Conservation (phyloP, 2,329 filamentous ascomycete species). For the Aureobasidium sp. region DNA sequence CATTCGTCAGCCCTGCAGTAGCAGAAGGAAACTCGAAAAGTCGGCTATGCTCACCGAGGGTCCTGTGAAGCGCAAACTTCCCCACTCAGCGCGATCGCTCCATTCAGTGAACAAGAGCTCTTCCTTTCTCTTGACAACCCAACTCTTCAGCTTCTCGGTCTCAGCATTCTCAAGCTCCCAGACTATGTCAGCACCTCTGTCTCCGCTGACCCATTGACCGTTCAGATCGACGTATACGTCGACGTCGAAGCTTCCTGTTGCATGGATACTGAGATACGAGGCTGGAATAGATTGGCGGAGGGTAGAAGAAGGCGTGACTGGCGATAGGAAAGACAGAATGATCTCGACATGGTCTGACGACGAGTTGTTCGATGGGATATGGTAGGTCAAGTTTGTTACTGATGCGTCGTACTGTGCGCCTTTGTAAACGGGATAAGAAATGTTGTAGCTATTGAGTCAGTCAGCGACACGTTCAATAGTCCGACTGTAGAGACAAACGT, state of each 20-base stretch:
- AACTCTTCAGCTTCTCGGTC: constrained; percentile 49
- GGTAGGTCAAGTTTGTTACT: constrained; percentile 62
- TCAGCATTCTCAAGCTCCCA: constrained; percentile 54
- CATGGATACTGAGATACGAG: constrained; percentile 65
- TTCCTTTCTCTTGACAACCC: constrained; percentile 52
- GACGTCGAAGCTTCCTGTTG: constrained; percentile 54
- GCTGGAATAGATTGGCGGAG: constrained; percentile 76
- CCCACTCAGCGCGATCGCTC: constrained; percentile 74
- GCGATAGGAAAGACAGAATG: constrained; percentile 62
- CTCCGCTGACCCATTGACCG: constrained; percentile 71
- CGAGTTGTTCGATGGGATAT: constrained; percentile 40
- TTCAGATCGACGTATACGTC: constrained; percentile 43
- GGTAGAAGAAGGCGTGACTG: constrained; percentile 74
- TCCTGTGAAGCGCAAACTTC: constrained; percentile 67
- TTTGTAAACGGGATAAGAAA: constrained; percentile 52
- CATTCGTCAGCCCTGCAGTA: constrained; percentile 30
- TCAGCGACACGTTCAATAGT: not conserved
- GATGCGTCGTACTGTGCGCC: constrained; percentile 62
- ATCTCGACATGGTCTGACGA: constrained; percentile 43
- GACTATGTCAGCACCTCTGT: constrained; percentile 59
- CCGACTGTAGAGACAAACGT: constrained; percentile 21
- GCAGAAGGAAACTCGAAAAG: constrained; percentile 35
- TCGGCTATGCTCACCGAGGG: constrained; percentile 35
- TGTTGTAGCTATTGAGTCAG: constrained; percentile 40
- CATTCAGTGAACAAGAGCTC: constrained; percentile 70